These are phyloP conservation scores for Penicillium lagena DNA, from an alignment of 495 filamentous ascomycete genomes.

Conservation along the genomic window DNA sequence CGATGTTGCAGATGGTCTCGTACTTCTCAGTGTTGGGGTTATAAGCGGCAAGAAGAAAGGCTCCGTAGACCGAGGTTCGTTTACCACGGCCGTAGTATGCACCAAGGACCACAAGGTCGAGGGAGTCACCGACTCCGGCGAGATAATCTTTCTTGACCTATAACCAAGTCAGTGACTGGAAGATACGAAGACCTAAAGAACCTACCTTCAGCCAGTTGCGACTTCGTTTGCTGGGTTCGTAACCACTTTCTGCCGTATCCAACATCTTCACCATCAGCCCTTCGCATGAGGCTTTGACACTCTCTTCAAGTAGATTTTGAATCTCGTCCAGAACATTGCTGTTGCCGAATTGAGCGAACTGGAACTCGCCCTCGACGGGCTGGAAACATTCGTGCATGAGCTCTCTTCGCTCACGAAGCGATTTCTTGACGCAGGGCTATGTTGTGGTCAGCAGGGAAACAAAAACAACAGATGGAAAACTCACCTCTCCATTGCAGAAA, in stretches of 20 bases:
- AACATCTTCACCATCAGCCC: constrained; percentile 99
- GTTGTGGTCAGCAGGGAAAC: not conserved
- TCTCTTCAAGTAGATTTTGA: constrained; percentile 83
- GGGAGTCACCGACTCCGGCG: constrained; percentile 83
- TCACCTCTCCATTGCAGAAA: constrained; percentile 85
- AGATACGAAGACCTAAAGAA: no score
- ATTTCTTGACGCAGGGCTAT: constrained; percentile 74
- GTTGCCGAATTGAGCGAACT: constrained; percentile 81
- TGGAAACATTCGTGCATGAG: constrained; percentile 68
- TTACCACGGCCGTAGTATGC: constrained; percentile 94
- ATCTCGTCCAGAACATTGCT: constrained; percentile 91
- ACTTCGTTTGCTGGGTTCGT: constrained; percentile 90
- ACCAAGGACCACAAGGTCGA: constrained; percentile 92
- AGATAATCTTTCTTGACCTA: constrained; percentile 98
- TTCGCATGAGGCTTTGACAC: constrained; percentile 90
- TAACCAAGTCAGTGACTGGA: not conserved
- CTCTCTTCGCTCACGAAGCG: constrained; percentile 77
- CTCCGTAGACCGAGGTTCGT: constrained; percentile 88
- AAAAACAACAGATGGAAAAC: constrained; percentile 3
- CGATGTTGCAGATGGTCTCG: constrained; percentile 97
- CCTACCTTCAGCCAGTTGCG: constrained; percentile 95
- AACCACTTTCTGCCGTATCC: constrained; percentile 82
- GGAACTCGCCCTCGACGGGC: constrained; percentile 80
- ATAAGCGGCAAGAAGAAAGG: constrained; percentile 92
- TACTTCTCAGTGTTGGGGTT: constrained; percentile 71